Percentiles rank a stretch among this genome's conserved stretches.
Conservation (phyloP, 106 monocot species). For the Dactylorhiza incarnata region DNA sequence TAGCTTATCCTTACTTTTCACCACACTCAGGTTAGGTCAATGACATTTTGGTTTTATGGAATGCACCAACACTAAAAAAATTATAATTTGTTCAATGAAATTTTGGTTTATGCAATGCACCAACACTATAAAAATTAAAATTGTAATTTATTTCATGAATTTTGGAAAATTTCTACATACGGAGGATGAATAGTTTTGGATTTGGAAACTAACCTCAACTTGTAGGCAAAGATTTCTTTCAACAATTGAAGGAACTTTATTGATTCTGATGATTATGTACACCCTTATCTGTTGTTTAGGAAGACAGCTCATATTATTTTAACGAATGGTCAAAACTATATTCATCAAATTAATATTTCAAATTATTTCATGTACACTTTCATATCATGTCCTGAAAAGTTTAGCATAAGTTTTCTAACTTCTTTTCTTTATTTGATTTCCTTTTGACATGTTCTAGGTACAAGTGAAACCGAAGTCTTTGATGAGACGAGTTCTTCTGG, state of each 20-base stretch:
- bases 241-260: not conserved
- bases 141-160: no score
- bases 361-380: not conserved
- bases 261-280: not conserved
- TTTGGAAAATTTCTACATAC: no score
- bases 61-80: no score
- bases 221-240: not conserved
- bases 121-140: no score
- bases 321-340: not conserved
- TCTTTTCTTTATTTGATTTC: not conserved
- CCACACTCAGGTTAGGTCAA: no score
- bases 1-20: no score
- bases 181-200: no score
- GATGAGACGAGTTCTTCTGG: slow-evolving; percentile 80
- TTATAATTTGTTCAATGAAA: no score
- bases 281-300: not conserved
- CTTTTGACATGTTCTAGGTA: slow-evolving; percentile 31
- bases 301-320: not conserved
- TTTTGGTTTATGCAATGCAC: no score
- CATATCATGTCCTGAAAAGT: not conserved
- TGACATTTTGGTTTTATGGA: no score
- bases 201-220: not conserved
- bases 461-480: slow-evolving; percentile 71
- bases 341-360: no score
- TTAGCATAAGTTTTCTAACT: not conserved